Evolutionary conservation across 331 rosid genomes (phyloP), one percentile per base, ranked within the genome.

Genomic region (Dryas integrifolia): DNA sequence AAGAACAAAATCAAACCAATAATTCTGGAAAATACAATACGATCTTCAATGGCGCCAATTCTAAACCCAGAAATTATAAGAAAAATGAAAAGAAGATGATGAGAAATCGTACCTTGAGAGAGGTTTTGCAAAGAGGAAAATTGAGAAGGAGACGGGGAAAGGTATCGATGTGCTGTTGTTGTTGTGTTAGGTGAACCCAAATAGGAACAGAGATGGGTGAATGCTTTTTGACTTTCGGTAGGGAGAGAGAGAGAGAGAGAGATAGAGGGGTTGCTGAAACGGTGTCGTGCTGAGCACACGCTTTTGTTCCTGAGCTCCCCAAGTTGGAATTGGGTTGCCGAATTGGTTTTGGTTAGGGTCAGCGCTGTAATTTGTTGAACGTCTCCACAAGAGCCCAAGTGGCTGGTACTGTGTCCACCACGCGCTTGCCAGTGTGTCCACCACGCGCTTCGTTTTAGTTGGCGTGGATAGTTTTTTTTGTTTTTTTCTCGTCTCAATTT

Each of bases 231-330:
- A 15, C 74, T 40, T 68, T n/a, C 16, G 14, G 5, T 38, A 2
- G 47, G 26, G 38, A 4, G 4, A 30, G 26, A 39, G 52, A n/a
- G n/a, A 66, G 21, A 11, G 65, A 24, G 59, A 13, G 12, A 41
- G 61, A 52, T 7, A 18, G 10, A 9, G 57, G 47, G 15, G 15
- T 62, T 43, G 30, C 13, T 47, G 30, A 73, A 78, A 78, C 80
- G 78, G 63, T 67, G 72, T 72, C 82, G 84, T 82, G 85, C 15
- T 47, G 38, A 13, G 26, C 83, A 79, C 81, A 67, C 83, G 83
- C 83, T 73, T 11, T 65, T 8, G 45, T 14, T 24, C 51, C 43
- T 6, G 58, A 12, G 60, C 67, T 52, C 16, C 24, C 74, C 44
- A 70, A 70, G 5, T 63, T 63, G 51, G 55, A 65, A 21, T 26